phyloP scores from a whole-genome alignment of 768 basidiomycete genomes.

The Candolleomyces efflorescens region DNA sequence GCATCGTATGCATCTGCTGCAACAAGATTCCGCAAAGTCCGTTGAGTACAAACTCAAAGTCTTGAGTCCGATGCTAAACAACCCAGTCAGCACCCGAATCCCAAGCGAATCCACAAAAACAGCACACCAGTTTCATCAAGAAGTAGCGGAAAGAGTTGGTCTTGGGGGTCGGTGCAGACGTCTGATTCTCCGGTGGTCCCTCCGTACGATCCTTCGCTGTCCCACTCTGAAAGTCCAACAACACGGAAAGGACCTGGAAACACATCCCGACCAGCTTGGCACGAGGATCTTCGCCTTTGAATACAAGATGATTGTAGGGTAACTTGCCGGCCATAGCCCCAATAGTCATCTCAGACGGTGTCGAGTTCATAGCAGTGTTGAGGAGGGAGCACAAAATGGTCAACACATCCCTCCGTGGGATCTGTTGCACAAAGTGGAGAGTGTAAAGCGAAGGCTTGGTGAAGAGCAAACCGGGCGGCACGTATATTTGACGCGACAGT shows the following conservation, averaged over 20 bases:
- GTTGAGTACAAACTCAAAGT: conserved; percentile 79
- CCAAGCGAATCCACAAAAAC: conserved; percentile 4
- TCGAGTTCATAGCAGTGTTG: conserved; percentile 82
- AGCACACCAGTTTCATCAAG: conserved; percentile 76
- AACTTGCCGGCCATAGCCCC: conserved; percentile 72
- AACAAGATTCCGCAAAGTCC: conserved; percentile 67
- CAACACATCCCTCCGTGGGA: conserved; percentile 77
- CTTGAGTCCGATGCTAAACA: conserved; percentile 78
- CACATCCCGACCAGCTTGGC: conserved; percentile 69
- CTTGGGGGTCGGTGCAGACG: conserved; percentile 48
- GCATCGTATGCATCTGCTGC: conserved; percentile 71
- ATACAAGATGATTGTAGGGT: conserved; percentile 87
- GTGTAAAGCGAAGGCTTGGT: conserved; percentile 74
- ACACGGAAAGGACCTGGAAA: conserved; percentile 70
- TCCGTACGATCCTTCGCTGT: conserved; percentile 52
- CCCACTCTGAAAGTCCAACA: conserved; percentile 81
- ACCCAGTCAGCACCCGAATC: conserved; percentile 11
- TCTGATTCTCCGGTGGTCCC: conserved; percentile 40
- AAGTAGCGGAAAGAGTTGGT: conserved; percentile 93
- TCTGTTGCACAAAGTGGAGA: conserved; percentile 71
- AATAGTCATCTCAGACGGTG: conserved; percentile 46
- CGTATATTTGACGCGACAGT: conserved; percentile 88
- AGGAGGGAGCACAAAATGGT: conserved; percentile 90
- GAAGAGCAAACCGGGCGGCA: conserved; percentile 64
- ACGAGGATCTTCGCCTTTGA: conserved; percentile 82